These are phyloP conservation scores for Grigorovia yakushimaensis DNA, from an alignment of 805 yeast species.

Conservation along the genomic window DNA sequence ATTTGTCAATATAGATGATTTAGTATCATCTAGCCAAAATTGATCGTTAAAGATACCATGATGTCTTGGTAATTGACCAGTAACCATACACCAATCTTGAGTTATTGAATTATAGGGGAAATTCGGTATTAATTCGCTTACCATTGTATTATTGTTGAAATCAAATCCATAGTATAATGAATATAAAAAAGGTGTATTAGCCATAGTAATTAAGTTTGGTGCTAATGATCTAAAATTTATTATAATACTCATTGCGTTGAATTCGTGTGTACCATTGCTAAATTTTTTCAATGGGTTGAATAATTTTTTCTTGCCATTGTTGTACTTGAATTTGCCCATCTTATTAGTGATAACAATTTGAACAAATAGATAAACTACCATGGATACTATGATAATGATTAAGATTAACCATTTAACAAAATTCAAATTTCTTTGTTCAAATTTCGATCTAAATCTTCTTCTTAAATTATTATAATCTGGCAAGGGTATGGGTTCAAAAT, in stretches of 20 bases:
- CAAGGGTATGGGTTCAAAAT: constrained; percentile 2
- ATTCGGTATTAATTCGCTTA: constrained; percentile 80
- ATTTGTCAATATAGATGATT: neutral
- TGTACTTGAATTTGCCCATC: neutral
- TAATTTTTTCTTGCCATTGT: neutral
- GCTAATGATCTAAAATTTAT: constrained; percentile 85
- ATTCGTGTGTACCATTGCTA: constrained; percentile 55
- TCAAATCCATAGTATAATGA: neutral
- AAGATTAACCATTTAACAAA: neutral
- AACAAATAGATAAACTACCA: neutral
- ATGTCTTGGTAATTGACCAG: constrained; percentile 73
- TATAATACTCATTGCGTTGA: constrained; percentile 70
- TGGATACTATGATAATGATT: neutral
- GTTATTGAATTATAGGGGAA: constrained; percentile 88
- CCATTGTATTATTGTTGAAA: constrained; percentile 1
- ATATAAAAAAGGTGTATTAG: constrained; percentile 56
- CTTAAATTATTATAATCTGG: neutral
- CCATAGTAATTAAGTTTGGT: constrained; percentile 67
- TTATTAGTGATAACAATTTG: neutral
- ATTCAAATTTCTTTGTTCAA: neutral
- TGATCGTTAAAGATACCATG: constrained; percentile 51
- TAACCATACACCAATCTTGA: constrained; percentile 84
- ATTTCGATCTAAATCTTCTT: neutral
- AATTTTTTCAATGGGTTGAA: constrained; percentile 17
- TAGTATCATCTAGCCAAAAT: neutral